Evolutionary conservation across 1,284 basidiomycete species (phyloP).

Genomic region (Cryptococcus sp.): DNA sequence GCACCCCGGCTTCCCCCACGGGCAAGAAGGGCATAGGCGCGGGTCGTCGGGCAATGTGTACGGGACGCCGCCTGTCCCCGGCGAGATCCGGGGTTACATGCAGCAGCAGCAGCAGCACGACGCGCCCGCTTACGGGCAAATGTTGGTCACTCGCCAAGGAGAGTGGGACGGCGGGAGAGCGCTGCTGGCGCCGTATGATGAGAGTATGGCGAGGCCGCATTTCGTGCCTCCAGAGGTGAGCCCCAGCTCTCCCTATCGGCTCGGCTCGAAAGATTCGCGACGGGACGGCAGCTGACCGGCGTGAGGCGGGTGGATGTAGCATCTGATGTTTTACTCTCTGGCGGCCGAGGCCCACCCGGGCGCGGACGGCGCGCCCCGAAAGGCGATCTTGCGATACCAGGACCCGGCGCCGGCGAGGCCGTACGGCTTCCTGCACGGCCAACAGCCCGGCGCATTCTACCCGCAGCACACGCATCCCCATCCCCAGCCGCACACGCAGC

Average conservation of each 20-base stretch:
- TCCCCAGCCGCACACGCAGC: slow-evolving; percentile 1
- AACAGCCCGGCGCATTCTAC: background rate
- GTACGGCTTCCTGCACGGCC: background rate
- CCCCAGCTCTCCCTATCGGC: background rate
- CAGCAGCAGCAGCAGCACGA: background rate
- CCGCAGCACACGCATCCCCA: slow-evolving; percentile 1
- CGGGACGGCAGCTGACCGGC: background rate
- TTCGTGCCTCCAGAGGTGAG: slow-evolving; percentile 33
- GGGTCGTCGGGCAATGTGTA: slow-evolving; percentile 26
- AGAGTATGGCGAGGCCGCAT: slow-evolving; percentile 13
- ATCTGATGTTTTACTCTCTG: slow-evolving; percentile 42
- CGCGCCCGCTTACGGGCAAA: background rate
- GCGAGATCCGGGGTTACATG: too few species aligned
- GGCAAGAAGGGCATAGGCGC: background rate
- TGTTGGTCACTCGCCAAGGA: background rate
- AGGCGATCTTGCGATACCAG: slow-evolving; percentile 43
- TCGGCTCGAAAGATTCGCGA: too few species aligned
- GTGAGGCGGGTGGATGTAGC: slow-evolving; percentile 17
- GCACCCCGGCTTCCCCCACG: too few species aligned
- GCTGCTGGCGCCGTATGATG: slow-evolving; percentile 23
- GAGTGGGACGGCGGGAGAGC: slow-evolving; percentile 17
- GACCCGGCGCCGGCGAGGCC: slow-evolving; percentile 9
- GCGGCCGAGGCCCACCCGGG: slow-evolving; percentile 43
- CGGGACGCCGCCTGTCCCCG: slow-evolving; percentile 1
- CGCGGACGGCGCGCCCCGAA: slow-evolving; percentile 39